Percentiles rank a stretch among this genome's conserved stretches.
Evolutionary conservation across 768 basidiomycete species (phyloP).

Genomic region (Lepiota brunneoincarnata): DNA sequence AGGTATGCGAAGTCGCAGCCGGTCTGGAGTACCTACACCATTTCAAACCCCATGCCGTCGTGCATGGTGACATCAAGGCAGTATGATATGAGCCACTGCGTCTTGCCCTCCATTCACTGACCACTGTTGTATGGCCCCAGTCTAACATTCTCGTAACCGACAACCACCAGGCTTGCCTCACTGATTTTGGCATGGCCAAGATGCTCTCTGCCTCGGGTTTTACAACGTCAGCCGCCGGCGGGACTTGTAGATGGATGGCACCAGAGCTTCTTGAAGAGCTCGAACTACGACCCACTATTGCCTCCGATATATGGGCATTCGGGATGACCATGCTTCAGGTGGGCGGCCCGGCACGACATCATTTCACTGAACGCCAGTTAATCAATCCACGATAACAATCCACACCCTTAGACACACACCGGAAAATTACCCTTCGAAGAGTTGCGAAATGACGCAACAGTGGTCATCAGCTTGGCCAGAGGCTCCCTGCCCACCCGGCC

Average conservation of each 20-base stretch:
- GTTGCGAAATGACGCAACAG: constrained; percentile 14
- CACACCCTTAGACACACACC: constrained; percentile 11
- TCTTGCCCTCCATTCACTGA: not conserved
- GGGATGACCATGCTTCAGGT: constrained; percentile 35
- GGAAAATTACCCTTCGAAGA: constrained; percentile 13
- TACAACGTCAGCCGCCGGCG: constrained; percentile 28
- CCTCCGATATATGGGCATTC: constrained; percentile 35
- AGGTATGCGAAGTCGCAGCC: constrained; percentile 15
- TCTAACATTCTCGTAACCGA: constrained; percentile 35
- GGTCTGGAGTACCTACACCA: constrained; percentile 18
- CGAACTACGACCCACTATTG: constrained; percentile 17
- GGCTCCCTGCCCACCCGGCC: constrained; percentile 7
- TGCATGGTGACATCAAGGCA: constrained; percentile 38
- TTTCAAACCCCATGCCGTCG: constrained; percentile 15
- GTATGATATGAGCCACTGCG: constrained; percentile 15
- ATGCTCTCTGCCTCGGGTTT: constrained; percentile 33
- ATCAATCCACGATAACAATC: not conserved
- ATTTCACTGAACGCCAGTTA: not conserved
- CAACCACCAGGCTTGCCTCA: constrained; percentile 25
- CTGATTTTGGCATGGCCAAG: constrained; percentile 39
- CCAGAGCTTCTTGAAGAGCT: constrained; percentile 25
- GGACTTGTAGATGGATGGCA: constrained; percentile 40
- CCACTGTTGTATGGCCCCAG: constrained; percentile 18
- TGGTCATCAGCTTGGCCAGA: constrained; percentile 10
- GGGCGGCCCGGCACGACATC: not conserved